Evolutionary conservation across 2,329 filamentous ascomycete species (phyloP), one percentile per base, ranked within the genome.

Genomic region (Talaromyces sp.): DNA sequence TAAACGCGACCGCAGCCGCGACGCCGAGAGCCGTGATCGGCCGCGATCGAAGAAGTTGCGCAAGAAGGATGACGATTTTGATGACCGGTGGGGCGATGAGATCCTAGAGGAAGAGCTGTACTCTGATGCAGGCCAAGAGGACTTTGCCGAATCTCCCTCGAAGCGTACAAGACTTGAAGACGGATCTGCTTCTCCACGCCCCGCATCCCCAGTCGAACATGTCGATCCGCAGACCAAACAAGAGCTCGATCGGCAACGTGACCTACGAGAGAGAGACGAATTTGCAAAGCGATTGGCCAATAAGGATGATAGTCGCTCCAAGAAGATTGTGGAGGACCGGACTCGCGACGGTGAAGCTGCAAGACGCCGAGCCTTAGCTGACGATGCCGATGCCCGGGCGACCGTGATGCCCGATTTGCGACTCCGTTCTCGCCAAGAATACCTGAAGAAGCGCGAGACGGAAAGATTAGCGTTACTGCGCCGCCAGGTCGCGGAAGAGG

Each of bases 401-500:
- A 86, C 86, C 8, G 88, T 88, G n/a, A 81, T 96, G 69, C 86
- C 87, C 2, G 91, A 95, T 56, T 74, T 97, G 16, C 83, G 94
- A 37, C 80, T 94, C 66, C 84, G 91, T 29, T 96, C 92, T 3
- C 85, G 94, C 55, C 92, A 97, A 68, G 88, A 94, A 61, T 99
- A 99, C 68, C 80, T 99, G 27, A 91, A 91, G 73, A 97, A 99
- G 78, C 84, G 94, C 58, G 92, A 97, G 70, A 80, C 88, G 0
- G 91, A 97, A 71, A 85, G 90, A 55, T 75, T 99, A 14, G 90
- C 90, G 0, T 76, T 99, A n/a, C 75, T 99, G 45, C 85, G 92
- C 29, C 90, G 89, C 65, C 93, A 97, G 67, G 94, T 99, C 2
- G 85, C 86, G 0, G 93, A 97, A 63, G 94, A 99, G 70, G 86